Conservation (phyloP, 1,284 basidiomycete species). For the Anthracocystis panici-leucophaei region DNA sequence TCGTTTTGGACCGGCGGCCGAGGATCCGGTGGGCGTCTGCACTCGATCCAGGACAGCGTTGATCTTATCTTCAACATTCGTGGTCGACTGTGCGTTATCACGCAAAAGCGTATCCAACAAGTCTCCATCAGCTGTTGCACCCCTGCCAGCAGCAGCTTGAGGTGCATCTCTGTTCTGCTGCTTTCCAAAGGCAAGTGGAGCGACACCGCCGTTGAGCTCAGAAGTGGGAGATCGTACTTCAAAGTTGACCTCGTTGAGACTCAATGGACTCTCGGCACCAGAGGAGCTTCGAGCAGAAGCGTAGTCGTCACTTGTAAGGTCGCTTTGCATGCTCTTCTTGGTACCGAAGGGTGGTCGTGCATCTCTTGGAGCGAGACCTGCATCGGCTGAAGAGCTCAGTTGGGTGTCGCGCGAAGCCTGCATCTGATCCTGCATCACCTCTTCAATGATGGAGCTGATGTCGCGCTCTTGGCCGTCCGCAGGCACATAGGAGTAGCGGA, state of each 20-base stretch:
- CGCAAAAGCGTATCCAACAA: constrained; percentile 49
- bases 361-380: constrained; percentile 13
- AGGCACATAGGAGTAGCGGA: constrained; percentile 91
- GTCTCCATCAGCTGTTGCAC: constrained; percentile 25
- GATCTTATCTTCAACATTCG: constrained; percentile 54
- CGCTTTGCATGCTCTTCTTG: constrained; percentile 51
- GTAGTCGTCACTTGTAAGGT: constrained; percentile 44
- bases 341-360: constrained; percentile 28
- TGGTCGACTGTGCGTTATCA: constrained; percentile 7
- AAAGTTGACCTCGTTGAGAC: constrained; percentile 48
- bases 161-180: constrained; percentile 2
- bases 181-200: constrained; percentile 25
- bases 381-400: background rate
- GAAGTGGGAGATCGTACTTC: constrained; percentile 20
- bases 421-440: constrained; percentile 72
- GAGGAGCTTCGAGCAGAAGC: constrained; percentile 42
- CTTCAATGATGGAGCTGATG: constrained; percentile 89
- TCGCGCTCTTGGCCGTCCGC: constrained; percentile 85
- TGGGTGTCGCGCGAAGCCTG: constrained; percentile 21
- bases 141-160: background rate
- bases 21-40: constrained; percentile 18
- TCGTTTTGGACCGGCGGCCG: background rate
- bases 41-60: constrained; percentile 56
- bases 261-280: constrained; percentile 44
- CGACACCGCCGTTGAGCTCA: constrained; percentile 10